Evolutionary conservation across 2,329 filamentous ascomycete species (phyloP).

Genomic region (Shiraia sp.): DNA sequence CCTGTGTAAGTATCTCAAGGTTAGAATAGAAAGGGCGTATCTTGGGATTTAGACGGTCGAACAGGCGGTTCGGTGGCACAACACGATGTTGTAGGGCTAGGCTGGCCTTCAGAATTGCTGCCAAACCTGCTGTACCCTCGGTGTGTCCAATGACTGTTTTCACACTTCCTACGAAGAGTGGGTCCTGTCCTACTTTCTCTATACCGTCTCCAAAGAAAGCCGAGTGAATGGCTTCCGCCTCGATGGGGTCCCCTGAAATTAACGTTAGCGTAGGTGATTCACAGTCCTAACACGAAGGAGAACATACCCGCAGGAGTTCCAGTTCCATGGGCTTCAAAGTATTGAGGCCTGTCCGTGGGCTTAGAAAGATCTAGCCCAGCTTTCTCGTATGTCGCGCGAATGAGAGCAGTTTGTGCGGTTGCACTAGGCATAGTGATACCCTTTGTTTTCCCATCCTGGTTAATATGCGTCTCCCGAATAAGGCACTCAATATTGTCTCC

Average conservation of each 20-base stretch:
- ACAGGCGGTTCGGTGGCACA: slow-evolving; percentile 28
- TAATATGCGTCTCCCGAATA: slow-evolving; percentile 41
- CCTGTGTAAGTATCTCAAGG: slow-evolving; percentile 6
- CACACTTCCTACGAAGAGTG: slow-evolving; percentile 25
- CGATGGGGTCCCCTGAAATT: slow-evolving; percentile 36
- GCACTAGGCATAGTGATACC: slow-evolving; percentile 43
- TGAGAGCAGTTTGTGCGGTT: slow-evolving; percentile 40
- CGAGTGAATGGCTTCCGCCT: slow-evolving; percentile 15
- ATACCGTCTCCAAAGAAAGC: slow-evolving; percentile 9
- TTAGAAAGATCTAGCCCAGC: slow-evolving; percentile 43
- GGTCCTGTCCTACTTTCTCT: background rate
- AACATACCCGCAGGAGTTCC: too few relatives aligned
- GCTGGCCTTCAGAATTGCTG: slow-evolving; percentile 33
- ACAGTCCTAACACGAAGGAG: too few relatives aligned
- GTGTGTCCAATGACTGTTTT: slow-evolving; percentile 41
- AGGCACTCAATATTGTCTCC: slow-evolving; percentile 51
- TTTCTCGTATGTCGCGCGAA: slow-evolving; percentile 40
- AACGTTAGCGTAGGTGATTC: too few relatives aligned
- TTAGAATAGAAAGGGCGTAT: slow-evolving; percentile 7
- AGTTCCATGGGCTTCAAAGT: too few relatives aligned
- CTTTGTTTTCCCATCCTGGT: slow-evolving; percentile 55
- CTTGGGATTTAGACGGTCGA: slow-evolving; percentile 15
- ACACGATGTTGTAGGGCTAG: slow-evolving; percentile 24
- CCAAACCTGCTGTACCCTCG: slow-evolving; percentile 28
- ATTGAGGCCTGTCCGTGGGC: slow-evolving; percentile 21